These are phyloP conservation scores for Rhizomucor pusillus DNA, from an alignment of 371 early-diverging fungal species.

Conservation along the genomic window DNA sequence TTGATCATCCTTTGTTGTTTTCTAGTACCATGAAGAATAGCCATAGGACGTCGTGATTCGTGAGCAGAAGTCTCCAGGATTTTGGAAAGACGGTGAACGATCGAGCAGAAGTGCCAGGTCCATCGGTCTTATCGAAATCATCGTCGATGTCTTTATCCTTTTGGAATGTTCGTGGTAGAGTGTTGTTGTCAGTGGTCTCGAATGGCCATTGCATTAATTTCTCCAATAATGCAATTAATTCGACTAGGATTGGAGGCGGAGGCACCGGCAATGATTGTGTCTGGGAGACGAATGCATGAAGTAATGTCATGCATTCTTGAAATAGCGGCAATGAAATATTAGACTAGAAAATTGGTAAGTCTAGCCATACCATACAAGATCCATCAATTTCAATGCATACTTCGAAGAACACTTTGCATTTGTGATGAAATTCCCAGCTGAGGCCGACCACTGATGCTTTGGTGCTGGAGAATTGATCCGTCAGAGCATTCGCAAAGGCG, in stretches of 20 bases:
- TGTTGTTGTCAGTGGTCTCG: constrained; percentile 38
- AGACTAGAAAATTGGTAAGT: constrained; percentile 1
- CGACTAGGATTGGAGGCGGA: constrained; percentile 23
- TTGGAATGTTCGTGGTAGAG: constrained; percentile 51
- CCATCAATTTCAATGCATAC: constrained; percentile 13
- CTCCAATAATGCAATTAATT: constrained; percentile 51
- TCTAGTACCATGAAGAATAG: constrained; percentile 54
- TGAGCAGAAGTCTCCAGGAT: constrained; percentile 44
- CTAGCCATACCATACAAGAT: too few species aligned
- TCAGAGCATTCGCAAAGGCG: constrained; percentile 51
- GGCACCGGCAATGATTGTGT: constrained; percentile 20
- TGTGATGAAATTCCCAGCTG: constrained; percentile 68
- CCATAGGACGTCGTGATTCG: constrained; percentile 53
- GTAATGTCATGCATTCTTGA: constrained; percentile 27
- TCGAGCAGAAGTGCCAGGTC: constrained; percentile 30
- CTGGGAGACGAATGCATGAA: constrained; percentile 32
- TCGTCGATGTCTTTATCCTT: constrained; percentile 40
- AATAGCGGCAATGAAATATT: constrained; percentile 32
- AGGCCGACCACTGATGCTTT: constrained; percentile 63
- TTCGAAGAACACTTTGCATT: constrained; percentile 66
- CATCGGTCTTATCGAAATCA: constrained; percentile 45
- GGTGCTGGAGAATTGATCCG: constrained; percentile 68
- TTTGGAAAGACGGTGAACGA: constrained; percentile 47
- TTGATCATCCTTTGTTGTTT: neutral
- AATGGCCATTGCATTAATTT: constrained; percentile 75